These are phyloP conservation scores for Melastoma malabathricum DNA, from an alignment of 345 rosid genomes.

Conservation along the genomic window DNA sequence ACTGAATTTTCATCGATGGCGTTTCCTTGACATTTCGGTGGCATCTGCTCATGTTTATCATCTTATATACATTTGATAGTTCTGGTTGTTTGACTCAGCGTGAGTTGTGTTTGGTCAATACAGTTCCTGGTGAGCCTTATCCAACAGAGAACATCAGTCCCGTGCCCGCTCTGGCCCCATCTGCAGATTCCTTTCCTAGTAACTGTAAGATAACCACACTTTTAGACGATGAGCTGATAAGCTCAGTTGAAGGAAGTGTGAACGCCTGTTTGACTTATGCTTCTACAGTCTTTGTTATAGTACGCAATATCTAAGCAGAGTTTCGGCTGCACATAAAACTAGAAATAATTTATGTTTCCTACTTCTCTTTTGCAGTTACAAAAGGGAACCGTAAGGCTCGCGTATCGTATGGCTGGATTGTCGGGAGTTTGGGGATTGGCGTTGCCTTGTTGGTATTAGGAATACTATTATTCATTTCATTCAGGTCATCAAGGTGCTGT, in stretches of 20 bases:
- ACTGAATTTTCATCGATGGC: neutral
- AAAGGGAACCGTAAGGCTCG: slow-evolving; percentile 34
- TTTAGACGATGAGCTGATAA: neutral
- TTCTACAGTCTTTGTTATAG: no score
- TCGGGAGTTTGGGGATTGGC: slow-evolving; percentile 62
- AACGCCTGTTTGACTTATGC: neutral
- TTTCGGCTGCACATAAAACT: no score
- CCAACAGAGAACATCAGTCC: slow-evolving; percentile 31
- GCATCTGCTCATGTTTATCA: no score
- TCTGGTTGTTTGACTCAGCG: neutral
- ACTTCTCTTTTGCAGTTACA: slow-evolving; percentile 31
- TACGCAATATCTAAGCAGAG: no score
- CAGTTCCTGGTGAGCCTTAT: slow-evolving; percentile 88
- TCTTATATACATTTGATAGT: no score
- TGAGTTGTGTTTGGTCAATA: slow-evolving; percentile 5
- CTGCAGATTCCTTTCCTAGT: slow-evolving; percentile 41
- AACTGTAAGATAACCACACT: slow-evolving; percentile 1
- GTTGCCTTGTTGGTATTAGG: slow-evolving; percentile 44
- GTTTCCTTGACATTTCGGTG: no score
- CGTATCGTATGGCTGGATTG: slow-evolving; percentile 70
- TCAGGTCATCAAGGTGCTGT: slow-evolving; percentile 54
- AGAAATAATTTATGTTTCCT: slow-evolving; percentile 5
- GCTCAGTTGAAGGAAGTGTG: neutral
- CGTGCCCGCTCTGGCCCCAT: slow-evolving; percentile 42
- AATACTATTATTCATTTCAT: slow-evolving; percentile 34